Evolutionary conservation across 2,329 filamentous ascomycete genomes (phyloP).

Genomic region (Paecilomyces fulvus): DNA sequence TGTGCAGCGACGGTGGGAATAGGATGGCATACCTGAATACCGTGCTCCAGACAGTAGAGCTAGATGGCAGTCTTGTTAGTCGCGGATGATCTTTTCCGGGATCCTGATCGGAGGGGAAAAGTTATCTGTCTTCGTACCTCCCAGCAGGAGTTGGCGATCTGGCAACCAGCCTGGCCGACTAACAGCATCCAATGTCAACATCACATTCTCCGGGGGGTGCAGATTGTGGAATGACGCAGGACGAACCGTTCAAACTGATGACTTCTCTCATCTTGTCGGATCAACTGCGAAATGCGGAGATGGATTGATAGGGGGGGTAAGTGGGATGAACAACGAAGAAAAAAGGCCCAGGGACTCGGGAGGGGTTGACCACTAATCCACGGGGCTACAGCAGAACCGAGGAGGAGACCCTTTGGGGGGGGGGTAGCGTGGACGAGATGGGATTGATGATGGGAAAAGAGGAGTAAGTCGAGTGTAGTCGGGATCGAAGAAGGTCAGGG

Average conservation of each 20-base stretch:
- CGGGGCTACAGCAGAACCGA: neutral
- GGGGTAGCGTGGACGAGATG: neutral
- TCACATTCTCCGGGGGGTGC: constrained; percentile 8
- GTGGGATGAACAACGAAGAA: constrained; percentile 8
- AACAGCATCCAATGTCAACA: constrained; percentile 31
- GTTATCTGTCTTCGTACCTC: constrained; percentile 61
- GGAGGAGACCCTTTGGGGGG: neutral
- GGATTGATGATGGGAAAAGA: constrained; percentile 6
- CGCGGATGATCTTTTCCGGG: neutral
- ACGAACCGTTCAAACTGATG: constrained; percentile 95
- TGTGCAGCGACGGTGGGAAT: neutral
- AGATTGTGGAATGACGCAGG: constrained; percentile 5
- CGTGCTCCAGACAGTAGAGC: constrained; percentile 99
- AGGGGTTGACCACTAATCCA: neutral
- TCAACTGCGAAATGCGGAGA: constrained; percentile 2
- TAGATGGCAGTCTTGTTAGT: constrained; percentile 41
- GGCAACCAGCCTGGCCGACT: constrained; percentile 99
- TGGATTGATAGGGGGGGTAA: neutral
- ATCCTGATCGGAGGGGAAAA: neutral
- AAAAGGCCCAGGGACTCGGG: neutral
- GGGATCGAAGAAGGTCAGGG: constrained; percentile 7
- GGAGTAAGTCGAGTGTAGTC: constrained; percentile 15
- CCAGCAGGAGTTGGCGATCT: constrained; percentile 99
- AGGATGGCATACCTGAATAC: constrained; percentile 72
- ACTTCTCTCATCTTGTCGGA: constrained; percentile 91